phyloP scores from a whole-genome alignment of 495 filamentous ascomycete genomes.

The Tetracladium setigerum region DNA sequence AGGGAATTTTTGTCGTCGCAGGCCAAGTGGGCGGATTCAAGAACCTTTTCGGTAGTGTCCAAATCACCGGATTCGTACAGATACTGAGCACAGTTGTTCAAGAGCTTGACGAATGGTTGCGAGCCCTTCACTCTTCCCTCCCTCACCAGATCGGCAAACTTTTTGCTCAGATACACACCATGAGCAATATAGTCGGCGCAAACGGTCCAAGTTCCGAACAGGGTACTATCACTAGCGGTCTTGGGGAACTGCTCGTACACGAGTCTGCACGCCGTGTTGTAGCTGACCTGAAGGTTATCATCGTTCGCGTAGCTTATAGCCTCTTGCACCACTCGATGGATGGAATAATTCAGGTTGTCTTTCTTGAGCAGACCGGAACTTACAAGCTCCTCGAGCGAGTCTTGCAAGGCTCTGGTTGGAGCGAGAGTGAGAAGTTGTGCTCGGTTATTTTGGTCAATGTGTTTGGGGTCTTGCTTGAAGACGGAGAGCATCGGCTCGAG shows the following conservation, averaged over 20 bases:
- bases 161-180: slow-evolving; percentile 11
- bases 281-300: slow-evolving; percentile 10
- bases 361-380: slow-evolving; percentile 6
- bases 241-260: slow-evolving; percentile 16
- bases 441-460: not conserved
- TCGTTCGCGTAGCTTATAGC: slow-evolving; percentile 5
- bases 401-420: not conserved
- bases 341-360: slow-evolving; percentile 2
- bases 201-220: slow-evolving; percentile 7
- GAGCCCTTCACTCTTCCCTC: not conserved
- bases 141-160: not conserved
- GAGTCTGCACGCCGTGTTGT: slow-evolving; percentile 4
- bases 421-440: not conserved
- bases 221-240: not conserved
- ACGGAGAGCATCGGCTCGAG: no score
- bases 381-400: slow-evolving; percentile 2
- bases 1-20: not conserved
- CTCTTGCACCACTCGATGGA: slow-evolving; percentile 17
- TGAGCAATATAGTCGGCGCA: slow-evolving; percentile 14
- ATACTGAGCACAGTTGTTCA: slow-evolving; percentile 1
- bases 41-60: not conserved
- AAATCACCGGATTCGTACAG: slow-evolving; percentile 1
- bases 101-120: no score
- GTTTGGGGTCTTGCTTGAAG: not conserved
- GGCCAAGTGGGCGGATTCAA: not conserved